These are phyloP conservation scores for Corynascus novoguineensis DNA, from an alignment of 495 filamentous ascomycete species.

Conservation along the genomic window DNA sequence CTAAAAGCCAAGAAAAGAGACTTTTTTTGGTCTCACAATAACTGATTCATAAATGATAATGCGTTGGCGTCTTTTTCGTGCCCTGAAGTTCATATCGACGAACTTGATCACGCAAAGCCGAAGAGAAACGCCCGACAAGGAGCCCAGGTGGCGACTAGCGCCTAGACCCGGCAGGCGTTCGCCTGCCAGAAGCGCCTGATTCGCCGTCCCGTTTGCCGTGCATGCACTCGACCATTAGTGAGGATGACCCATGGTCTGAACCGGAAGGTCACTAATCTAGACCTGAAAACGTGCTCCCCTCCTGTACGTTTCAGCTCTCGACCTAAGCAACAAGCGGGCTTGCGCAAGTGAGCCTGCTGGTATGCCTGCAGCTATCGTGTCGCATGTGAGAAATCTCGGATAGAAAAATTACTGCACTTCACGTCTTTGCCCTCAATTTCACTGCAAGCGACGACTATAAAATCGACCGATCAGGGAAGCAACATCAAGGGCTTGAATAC, in stretches of 20 bases:
- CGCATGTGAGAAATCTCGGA: not conserved
- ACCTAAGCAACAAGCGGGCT: not conserved
- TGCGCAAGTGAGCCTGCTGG: not conserved
- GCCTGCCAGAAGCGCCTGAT: not conserved
- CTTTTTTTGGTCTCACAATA: no score
- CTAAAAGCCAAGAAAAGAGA: no score
- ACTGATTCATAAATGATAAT: no score
- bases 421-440: no score
- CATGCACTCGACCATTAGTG: conserved; percentile 3
- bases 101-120: not conserved
- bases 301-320: not conserved
- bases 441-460: not conserved
- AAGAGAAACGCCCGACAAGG: not conserved
- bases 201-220: not conserved
- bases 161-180: not conserved
- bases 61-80: no score
- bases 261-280: not conserved
- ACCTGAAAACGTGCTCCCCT: not conserved
- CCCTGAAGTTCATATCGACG: no score
- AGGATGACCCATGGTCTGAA: not conserved
- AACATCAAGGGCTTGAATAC: not conserved
- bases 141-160: not conserved
- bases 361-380: not conserved
- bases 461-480: not conserved
- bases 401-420: no score